Evolutionary conservation across 208 protist species (phyloP), one percentile per base, ranked within the genome.

Genomic region (Wallacemonas sp.): DNA sequence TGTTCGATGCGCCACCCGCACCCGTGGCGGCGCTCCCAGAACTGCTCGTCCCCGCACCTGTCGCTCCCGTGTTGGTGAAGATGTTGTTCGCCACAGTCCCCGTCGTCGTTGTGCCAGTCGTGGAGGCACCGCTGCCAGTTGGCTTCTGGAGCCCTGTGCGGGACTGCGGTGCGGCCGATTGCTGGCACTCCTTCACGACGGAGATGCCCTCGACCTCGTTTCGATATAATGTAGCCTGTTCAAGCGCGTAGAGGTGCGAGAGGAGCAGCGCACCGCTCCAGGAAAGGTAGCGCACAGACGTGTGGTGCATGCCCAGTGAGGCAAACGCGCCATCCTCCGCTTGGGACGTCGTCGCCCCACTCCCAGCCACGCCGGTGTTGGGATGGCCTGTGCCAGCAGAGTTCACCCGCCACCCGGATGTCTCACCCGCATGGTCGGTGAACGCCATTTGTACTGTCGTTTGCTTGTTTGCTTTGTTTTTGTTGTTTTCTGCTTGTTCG

Each of bases 211-310:
- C 68, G 4, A 74, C 63, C 46, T 80, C 68, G 3, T 41, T 16
- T 21, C 32, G 52, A 19, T 58, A 58, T 16, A 58, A 39, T 24
- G 16, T 58, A 5, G 49, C 74, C 41, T 81, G 71, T 55, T 80
- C 78, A 17, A 74, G 54, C 1, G 61, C 64, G 41, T 65, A 83
- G 17, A 83, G 46, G 44, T 76, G 70, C 26, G 78, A 80, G 30
- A 83, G 73, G 23, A 83, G 69, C 54, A 71, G 70, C 33, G 72
- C 70, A 11, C 73, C 77, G 61, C 76, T 74, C 68, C 78, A 80
- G 39, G 65, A 72, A 44, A 83, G 66, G 48, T 79, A 71, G 16
- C 65, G 72, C 19, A 77, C 49, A 8, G 55, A 29, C 32, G 32
- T 27, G 63, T 58, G 52, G 1, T 58, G 52, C 29, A 38, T 21